phyloP scores from a whole-genome alignment of 441 rosid genomes.

The Capsella rubella region DNA sequence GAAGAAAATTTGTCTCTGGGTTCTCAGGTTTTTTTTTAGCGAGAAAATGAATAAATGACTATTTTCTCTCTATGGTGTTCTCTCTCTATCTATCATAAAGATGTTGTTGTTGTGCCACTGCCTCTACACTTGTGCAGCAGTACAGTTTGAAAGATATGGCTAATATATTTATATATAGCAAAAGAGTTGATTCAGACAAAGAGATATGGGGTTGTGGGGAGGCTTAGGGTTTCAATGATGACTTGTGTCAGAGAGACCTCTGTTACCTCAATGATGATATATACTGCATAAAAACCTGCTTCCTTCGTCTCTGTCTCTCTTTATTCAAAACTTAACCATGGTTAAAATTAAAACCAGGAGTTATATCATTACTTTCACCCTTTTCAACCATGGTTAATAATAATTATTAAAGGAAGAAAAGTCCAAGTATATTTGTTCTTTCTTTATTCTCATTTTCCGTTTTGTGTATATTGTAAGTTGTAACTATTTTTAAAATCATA shows the following conservation, averaged over 20 bases:
- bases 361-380: constrained; percentile 34
- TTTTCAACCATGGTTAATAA: constrained; percentile 22
- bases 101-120: constrained; percentile 44
- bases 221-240: constrained; percentile 69
- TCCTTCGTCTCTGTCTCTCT: neutral
- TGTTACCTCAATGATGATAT: constrained; percentile 54
- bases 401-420: neutral
- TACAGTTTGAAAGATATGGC: constrained; percentile 57
- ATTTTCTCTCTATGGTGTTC: constrained; percentile 10
- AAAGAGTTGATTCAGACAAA: constrained; percentile 40
- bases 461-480: constrained; percentile 17
- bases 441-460: constrained; percentile 26
- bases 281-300: constrained; percentile 45
- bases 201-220: constrained; percentile 53
- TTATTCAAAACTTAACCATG: constrained; percentile 39
- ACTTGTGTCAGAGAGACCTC: constrained; percentile 56
- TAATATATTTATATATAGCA: constrained; percentile 24
- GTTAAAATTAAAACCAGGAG: constrained; percentile 38
- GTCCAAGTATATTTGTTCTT: constrained; percentile 25
- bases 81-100: constrained; percentile 24
- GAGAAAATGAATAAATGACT: constrained; percentile 38
- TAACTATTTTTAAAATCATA: constrained; percentile 35
- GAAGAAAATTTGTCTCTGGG: constrained; percentile 8
- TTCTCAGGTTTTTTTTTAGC: constrained; percentile 5
- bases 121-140: constrained; percentile 53